Conservation (phyloP, 2,329 filamentous ascomycete genomes). For the Phaeoacremonium minimum region DNA sequence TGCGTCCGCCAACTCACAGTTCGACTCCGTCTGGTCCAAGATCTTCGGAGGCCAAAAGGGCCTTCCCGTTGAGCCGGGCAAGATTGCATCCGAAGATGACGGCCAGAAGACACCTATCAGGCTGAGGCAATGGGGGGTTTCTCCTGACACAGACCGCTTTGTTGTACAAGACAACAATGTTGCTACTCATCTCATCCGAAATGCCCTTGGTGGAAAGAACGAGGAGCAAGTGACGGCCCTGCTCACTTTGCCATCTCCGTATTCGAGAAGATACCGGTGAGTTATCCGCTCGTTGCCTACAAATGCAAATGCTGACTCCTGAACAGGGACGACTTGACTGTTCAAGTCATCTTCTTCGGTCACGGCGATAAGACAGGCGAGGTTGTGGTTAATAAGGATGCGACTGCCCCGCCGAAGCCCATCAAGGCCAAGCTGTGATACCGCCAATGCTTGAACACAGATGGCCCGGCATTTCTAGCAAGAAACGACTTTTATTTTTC, state of each 20-base stretch:
- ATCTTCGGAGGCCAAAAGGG: slow-evolving; percentile 51
- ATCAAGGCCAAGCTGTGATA: slow-evolving; percentile 18
- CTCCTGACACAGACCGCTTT: slow-evolving; percentile 73
- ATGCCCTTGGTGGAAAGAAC: slow-evolving; percentile 90
- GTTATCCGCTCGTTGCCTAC: too few relatives aligned
- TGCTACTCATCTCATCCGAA: slow-evolving; percentile 91
- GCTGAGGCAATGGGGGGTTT: slow-evolving; percentile 85
- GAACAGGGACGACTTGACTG: slow-evolving; percentile 79
- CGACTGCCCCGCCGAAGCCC: slow-evolving; percentile 55
- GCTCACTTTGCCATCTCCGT: slow-evolving; percentile 86
- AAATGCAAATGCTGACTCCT: too few relatives aligned
- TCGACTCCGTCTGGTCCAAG: slow-evolving; percentile 65
- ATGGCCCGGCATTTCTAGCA: too few relatives aligned
- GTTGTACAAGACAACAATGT: slow-evolving; percentile 93
- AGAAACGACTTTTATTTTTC: too few relatives aligned
- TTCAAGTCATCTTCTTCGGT: slow-evolving; percentile 98
- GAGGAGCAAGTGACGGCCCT: slow-evolving; percentile 90
- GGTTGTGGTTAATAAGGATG: slow-evolving; percentile 81
- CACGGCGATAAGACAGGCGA: slow-evolving; percentile 72
- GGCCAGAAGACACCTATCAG: slow-evolving; percentile 87
- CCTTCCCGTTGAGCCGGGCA: slow-evolving; percentile 72
- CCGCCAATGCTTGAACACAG: too few relatives aligned
- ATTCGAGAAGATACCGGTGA: slow-evolving; percentile 85
- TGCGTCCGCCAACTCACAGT: slow-evolving; percentile 54
- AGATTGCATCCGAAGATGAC: slow-evolving; percentile 38